Evolutionary conservation across 2,329 filamentous ascomycete genomes (phyloP).

Genomic region (Fusarium goolgardi): DNA sequence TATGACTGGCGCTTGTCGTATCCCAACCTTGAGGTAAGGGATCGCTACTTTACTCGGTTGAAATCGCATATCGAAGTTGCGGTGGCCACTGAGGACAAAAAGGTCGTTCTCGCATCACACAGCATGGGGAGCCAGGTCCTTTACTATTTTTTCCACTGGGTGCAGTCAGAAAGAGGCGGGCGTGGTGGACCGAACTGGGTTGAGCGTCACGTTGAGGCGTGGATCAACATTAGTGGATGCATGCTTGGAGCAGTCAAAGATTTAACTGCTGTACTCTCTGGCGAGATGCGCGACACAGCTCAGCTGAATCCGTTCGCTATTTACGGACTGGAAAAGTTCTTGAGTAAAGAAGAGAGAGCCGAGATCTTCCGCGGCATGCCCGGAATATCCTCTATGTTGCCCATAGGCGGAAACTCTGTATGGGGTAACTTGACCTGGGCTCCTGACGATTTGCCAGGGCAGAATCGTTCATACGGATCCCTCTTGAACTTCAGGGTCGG

Average conservation of each 20-base stretch:
- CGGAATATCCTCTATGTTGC: constrained; percentile 95
- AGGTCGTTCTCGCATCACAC: constrained; percentile 89
- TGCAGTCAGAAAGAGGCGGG: constrained; percentile 81
- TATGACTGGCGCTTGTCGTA: constrained; percentile 96
- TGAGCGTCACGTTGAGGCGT: constrained; percentile 87
- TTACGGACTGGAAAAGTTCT: constrained; percentile 95
- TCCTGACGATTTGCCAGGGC: constrained; percentile 83
- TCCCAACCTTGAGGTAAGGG: constrained; percentile 85
- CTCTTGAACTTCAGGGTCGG: constrained; percentile 84
- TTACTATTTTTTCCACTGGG: constrained; percentile 85
- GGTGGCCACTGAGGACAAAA: constrained; percentile 76
- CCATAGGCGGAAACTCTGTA: constrained; percentile 91
- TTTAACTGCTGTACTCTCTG: constrained; percentile 88
- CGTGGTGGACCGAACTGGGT: constrained; percentile 90
- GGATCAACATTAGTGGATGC: constrained; percentile 98
- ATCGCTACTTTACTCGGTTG: constrained; percentile 92
- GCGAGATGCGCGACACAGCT: constrained; percentile 98
- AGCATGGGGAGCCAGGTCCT: constrained; percentile 98
- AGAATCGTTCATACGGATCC: constrained; percentile 79
- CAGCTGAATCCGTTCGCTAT: constrained; percentile 97
- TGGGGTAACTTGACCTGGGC: constrained; percentile 92
- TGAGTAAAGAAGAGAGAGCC: constrained; percentile 88
- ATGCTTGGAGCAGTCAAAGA: constrained; percentile 97
- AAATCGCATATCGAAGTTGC: constrained; percentile 92
- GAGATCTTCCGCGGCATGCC: constrained; percentile 98